Evolutionary conservation across 345 rosid genomes (phyloP), one percentile per base, ranked within the genome.

Genomic region (Eucalyptus sp.): DNA sequence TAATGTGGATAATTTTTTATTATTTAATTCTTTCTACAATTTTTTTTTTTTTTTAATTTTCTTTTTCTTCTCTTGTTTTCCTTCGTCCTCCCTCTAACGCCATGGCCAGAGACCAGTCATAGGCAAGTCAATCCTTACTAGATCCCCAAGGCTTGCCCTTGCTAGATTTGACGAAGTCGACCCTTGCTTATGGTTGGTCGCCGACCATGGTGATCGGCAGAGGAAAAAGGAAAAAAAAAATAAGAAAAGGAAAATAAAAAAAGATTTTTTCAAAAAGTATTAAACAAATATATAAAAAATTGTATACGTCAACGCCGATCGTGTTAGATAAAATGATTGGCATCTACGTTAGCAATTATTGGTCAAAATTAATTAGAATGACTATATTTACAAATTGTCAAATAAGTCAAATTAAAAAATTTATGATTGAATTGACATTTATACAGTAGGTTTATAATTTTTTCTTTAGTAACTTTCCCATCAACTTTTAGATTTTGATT

Each of bases 151-250:
- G 71, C 71, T 62, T 0, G 10, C 33, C 71, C 71, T 62, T 0
- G 17, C 4, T 13, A 62, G 71, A 29, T 62, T 6, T 6, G 18
- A 14, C 0, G 3, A 29, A 31, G 71, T 62, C 8, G 2, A 6
- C 15, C 31, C 66, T 60, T 27, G 66, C 66, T 29, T 12, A 7
- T 60, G 66, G n/a, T 27, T 6, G 15, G 6, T 60, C 0, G 16
- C 16, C 3, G 2, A 27, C 29, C 66, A 60, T 27, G 2, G 31
- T 3, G 1, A 62, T 0, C 4, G 0, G 4, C 2, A 7, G 2
- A 62, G 9, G 18, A 62, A 62, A 13, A 62, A 62, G 33, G 33
- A 29, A 62, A 27, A 62, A 27, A 62, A 25, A 52, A 62, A 27
- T 27, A 60, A 27, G 11, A 25, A 25, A 18, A 58, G 3, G 13